phyloP scores from a whole-genome alignment of 306 rosid species.

The Quillaja saponaria region DNA sequence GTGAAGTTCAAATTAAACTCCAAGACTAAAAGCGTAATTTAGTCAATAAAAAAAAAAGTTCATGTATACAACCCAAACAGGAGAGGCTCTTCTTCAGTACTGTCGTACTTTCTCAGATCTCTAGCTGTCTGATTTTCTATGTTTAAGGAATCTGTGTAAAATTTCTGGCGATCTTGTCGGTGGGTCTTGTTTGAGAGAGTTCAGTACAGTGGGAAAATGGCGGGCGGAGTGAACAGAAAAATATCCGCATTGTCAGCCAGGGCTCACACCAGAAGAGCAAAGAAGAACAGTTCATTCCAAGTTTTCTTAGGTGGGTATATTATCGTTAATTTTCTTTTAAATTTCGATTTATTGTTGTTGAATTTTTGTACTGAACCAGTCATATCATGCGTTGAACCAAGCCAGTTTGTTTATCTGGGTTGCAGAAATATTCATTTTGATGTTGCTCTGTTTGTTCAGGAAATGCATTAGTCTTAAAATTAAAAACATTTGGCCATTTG shows the following conservation, averaged over 20 bases:
- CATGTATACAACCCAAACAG: too few relatives aligned
- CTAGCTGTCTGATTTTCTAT: not conserved
- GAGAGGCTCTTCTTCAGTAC: too few relatives aligned
- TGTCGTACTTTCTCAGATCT: too few relatives aligned
- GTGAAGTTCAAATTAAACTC: too few relatives aligned
- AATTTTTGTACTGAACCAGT: not conserved
- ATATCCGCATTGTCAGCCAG: constrained; percentile 81
- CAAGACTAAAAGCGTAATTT: too few relatives aligned
- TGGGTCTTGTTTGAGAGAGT: not conserved
- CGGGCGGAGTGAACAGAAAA: constrained; percentile 56
- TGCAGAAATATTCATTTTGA: not conserved
- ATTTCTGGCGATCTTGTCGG: not conserved
- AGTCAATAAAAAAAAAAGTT: too few relatives aligned
- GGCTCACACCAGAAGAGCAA: constrained; percentile 67
- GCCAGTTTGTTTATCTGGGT: not conserved
- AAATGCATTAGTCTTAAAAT: too few relatives aligned
- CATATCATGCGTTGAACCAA: not conserved
- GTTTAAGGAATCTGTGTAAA: not conserved
- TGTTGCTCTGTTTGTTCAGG: too few relatives aligned
- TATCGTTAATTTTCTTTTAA: not conserved
- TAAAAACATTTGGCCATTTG: too few relatives aligned
- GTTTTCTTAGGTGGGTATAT: constrained; percentile 56
- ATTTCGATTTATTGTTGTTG: not conserved
- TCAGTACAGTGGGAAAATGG: constrained; percentile 39
- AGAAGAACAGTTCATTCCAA: constrained; percentile 37